Evolutionary conservation across 192 early-diverging fungal species (phyloP).

Genomic region (Umbelopsis sp.): DNA sequence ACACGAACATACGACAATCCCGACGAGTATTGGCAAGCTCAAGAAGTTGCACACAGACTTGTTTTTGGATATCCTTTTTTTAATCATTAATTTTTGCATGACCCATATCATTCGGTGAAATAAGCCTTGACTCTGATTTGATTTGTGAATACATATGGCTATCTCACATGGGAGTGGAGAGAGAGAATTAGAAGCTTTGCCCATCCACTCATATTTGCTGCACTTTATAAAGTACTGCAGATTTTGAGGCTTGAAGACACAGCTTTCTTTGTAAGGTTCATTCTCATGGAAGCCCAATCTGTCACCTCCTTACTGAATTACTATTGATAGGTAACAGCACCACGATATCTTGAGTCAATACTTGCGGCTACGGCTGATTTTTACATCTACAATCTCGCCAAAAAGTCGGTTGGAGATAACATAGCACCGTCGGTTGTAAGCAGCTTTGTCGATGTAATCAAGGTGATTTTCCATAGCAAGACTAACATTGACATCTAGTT

Average conservation of each 20-base stretch:
- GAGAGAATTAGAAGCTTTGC: conserved; percentile 77
- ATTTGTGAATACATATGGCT: conserved; percentile 61
- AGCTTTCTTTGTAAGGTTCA: conserved; percentile 63
- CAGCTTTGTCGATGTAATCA: neutral
- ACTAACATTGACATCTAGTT: conserved; percentile 39
- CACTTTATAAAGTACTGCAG: conserved; percentile 65
- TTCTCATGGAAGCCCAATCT: neutral
- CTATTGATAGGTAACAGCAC: conserved; percentile 63
- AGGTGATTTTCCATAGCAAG: neutral
- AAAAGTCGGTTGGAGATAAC: conserved; percentile 25
- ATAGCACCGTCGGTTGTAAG: conserved; percentile 39
- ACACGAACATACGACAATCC: conserved; percentile 86
- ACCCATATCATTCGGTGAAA: too few relatives aligned
- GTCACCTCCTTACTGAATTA: conserved; percentile 3
- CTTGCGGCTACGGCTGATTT: conserved; percentile 76
- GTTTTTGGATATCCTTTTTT: conserved; percentile 82
- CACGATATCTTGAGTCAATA: conserved; percentile 72
- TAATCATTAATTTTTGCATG: too few relatives aligned
- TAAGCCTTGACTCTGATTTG: conserved; percentile 24
- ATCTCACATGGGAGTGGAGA: conserved; percentile 94
- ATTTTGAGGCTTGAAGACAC: conserved; percentile 66
- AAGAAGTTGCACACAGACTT: conserved; percentile 87
- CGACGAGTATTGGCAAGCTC: conserved; percentile 97
- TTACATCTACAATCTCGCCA: conserved; percentile 74
- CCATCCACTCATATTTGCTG: conserved; percentile 87